Evolutionary conservation across 2,329 filamentous ascomycete species (phyloP).

Genomic region (Pseudogymnoascus sp.): DNA sequence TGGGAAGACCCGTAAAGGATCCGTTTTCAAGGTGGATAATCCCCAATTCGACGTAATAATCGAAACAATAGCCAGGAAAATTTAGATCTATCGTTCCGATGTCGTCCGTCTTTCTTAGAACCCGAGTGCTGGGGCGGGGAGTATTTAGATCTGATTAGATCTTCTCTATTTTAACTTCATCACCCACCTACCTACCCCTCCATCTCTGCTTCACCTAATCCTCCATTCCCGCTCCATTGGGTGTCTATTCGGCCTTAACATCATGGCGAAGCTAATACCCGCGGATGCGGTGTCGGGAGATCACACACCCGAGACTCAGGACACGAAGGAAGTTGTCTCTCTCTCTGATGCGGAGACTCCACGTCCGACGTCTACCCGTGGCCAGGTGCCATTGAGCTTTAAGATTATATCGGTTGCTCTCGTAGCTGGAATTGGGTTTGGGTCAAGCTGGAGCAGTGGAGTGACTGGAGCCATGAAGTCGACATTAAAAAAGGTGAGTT

Average conservation of each 20-base stretch:
- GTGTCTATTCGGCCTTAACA: not conserved
- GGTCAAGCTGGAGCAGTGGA: conserved; percentile 52
- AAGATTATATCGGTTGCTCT: conserved; percentile 41
- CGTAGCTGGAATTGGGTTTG: conserved; percentile 50
- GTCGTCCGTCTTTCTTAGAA: not conserved
- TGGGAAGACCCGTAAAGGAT: not conserved
- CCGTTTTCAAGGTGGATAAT: not conserved
- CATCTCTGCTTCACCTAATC: not conserved
- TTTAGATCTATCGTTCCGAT: not conserved
- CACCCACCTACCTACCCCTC: not conserved
- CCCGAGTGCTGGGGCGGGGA: not conserved
- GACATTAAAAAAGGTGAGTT: conserved; percentile 46
- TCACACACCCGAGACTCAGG: not conserved
- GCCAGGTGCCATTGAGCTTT: conserved; percentile 19
- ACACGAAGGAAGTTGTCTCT: not conserved
- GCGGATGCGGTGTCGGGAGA: not conserved
- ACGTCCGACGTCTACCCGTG: not conserved
- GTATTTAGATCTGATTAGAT: not conserved
- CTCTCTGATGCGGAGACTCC: not conserved
- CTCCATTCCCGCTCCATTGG: not conserved
- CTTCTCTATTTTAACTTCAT: not conserved
- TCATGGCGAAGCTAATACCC: not conserved
- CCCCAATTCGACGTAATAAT: not conserved
- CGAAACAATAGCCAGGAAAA: not conserved
- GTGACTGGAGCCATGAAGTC: conserved; percentile 55